Base-by-base conservation (phyloP, 1,284 basidiomycete genomes). In the Cutaneotrichosporon sp. region DNA sequence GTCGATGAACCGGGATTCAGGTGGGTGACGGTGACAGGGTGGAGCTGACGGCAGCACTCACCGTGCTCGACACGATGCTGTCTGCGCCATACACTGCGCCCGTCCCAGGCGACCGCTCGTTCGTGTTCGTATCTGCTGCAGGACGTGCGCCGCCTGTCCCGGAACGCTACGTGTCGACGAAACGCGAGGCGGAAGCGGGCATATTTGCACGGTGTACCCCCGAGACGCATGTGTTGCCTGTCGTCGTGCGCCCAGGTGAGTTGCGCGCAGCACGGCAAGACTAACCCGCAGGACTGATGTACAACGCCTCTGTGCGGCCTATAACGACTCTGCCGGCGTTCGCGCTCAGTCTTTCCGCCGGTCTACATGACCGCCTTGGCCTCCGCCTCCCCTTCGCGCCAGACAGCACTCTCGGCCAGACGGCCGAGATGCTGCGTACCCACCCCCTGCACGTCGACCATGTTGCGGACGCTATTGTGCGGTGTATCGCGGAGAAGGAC, bases 401-500 rank as follows among this genome's bases (percentile, higher is more conserved):
- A 66, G 40, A 65, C 76, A 55, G 69, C 70, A 23, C 61, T 23
- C 49, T 68, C n/a, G 62, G 61, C 51, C 39, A 38, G 39, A 65
- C 59, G 21, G 54, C 65, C 26, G 79, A 84, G 35, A 84, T 88
- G 1, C 76, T 97, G 30, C 84, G 81, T 12, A 86, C 87, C 49
- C 89, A 86, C 22, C 92, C 96, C 0, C 84, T 98, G 44, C 94
- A 98, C 68, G 90, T 97, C 22, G 94, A 98, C 65, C 91, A 94
- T 56, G 90, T 98, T 36, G 94, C 87, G 1, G 84, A 86, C 63
- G 90, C 92, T 0, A 82, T 91, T 1, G 38, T 74, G 23, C 50
- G 59, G 41, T 58, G 63, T 38, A 70, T 76, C 37, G 68, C 67
- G 21, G 63, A 73, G 47, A 73, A 73, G 44, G 77, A 80, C 43